phyloP scores from a whole-genome alignment of 1,284 basidiomycete genomes.

The Hortiboletus rubellus region DNA sequence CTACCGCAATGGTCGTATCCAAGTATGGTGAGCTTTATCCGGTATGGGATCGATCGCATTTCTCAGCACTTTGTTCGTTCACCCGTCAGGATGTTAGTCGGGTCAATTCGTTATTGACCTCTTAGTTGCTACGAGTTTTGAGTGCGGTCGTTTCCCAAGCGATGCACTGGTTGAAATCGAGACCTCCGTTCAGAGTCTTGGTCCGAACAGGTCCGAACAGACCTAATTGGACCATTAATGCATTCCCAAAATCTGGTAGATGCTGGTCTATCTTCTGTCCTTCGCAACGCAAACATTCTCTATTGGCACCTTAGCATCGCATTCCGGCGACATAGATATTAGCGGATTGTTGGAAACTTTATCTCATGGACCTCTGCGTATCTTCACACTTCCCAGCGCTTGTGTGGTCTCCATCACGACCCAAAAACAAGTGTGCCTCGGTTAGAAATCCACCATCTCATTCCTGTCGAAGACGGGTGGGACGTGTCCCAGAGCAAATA shows the following conservation, averaged over 20 bases:
- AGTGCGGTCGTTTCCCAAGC: neutral
- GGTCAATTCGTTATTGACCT: constrained; percentile 28
- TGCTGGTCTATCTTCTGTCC: neutral
- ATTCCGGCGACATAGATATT: neutral
- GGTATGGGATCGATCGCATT: constrained; percentile 13
- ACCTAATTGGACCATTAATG: neutral
- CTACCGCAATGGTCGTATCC: constrained; percentile 21
- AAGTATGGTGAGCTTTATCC: constrained; percentile 34
- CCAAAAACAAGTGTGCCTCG: neutral
- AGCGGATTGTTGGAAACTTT: neutral
- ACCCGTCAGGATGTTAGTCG: constrained; percentile 8
- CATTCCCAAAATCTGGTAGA: neutral
- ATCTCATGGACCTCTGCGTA: neutral
- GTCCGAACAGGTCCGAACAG: neutral
- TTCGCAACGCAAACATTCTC: neutral
- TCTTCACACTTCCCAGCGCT: neutral
- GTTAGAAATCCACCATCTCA: neutral
- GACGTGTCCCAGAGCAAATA: neutral
- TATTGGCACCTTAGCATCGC: neutral
- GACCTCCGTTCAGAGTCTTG: neutral
- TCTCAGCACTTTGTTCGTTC: neutral
- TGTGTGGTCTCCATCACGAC: no score
- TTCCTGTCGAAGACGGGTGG: neutral
- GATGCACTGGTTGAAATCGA: constrained; percentile 1
- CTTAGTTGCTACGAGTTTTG: constrained; percentile 20